Conservation (phyloP, 176 grass and related monocot species). For the Oryza rufipogon region DNA sequence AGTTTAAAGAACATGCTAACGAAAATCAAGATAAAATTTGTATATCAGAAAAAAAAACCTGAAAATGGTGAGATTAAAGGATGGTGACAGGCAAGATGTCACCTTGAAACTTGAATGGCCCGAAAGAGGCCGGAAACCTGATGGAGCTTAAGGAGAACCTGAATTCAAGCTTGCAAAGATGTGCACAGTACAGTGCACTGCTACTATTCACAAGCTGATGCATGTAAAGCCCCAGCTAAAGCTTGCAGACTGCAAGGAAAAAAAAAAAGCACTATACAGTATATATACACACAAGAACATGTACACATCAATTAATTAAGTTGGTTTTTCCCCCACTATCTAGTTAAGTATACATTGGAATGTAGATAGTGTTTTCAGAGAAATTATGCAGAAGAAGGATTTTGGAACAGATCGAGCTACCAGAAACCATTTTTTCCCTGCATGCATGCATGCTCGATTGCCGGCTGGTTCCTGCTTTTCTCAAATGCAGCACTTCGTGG, state of each 20-base stretch:
- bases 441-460: slow-evolving; percentile 2
- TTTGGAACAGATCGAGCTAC: background rate
- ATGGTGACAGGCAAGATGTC: slow-evolving; percentile 16
- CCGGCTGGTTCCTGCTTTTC: background rate
- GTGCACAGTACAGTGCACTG: background rate
- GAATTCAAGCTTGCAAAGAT: slow-evolving; percentile 24
- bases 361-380: background rate
- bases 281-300: background rate
- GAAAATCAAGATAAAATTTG: too few relatives aligned
- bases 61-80: slow-evolving; percentile 37
- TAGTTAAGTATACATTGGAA: too few relatives aligned
- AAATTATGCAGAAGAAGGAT: background rate
- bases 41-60: too few relatives aligned
- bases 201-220: background rate
- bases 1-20: too few relatives aligned
- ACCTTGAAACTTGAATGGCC: slow-evolving; percentile 73
- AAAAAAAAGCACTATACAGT: too few relatives aligned
- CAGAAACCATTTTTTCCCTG: background rate
- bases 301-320: too few relatives aligned
- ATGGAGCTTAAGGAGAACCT: slow-evolving; percentile 52
- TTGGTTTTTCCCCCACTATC: too few relatives aligned
- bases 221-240: background rate
- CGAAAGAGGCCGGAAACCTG: slow-evolving; percentile 62
- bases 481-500: background rate
- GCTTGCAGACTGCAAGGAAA: background rate